Evolutionary conservation across 2,329 filamentous ascomycete genomes (phyloP).

Genomic region (Alternaria angustiovoidea): DNA sequence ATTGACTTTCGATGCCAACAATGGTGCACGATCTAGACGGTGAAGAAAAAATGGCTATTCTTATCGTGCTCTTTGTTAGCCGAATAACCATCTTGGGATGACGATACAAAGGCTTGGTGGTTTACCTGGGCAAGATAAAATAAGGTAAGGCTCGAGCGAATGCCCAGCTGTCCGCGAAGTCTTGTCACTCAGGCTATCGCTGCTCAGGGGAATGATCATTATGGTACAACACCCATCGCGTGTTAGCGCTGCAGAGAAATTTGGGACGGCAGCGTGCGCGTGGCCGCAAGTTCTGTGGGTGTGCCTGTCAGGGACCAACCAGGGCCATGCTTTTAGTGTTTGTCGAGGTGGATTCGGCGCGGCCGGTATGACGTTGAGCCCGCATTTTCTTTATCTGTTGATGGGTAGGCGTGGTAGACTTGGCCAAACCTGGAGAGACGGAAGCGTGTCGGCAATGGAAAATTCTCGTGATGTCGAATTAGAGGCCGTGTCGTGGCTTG

Average conservation of each 20-base stretch:
- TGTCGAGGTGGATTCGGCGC: neutral
- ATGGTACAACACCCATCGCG: neutral
- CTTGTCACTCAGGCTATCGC: neutral
- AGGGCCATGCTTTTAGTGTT: neutral
- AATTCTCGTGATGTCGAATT: slow-evolving; percentile 4
- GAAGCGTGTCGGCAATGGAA: neutral
- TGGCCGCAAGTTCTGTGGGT: slow-evolving; percentile 8
- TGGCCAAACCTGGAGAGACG: neutral
- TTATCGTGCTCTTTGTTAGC: slow-evolving; percentile 1
- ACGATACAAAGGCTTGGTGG: slow-evolving; percentile 5
- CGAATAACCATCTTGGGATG: neutral
- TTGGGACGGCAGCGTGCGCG: neutral
- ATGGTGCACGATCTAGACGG: neutral
- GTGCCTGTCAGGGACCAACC: slow-evolving; percentile 10
- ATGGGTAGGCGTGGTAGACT: neutral
- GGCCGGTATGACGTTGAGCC: slow-evolving; percentile 7
- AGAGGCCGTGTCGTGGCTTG: neutral
- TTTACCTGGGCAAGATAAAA: slow-evolving; percentile 1
- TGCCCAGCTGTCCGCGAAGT: slow-evolving; percentile 4
- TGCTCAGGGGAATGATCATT: neutral
- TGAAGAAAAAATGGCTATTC: neutral
- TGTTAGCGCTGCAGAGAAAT: slow-evolving; percentile 1
- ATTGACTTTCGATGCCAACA: neutral
- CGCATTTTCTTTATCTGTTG: slow-evolving; percentile 10
- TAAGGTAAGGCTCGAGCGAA: slow-evolving; percentile 7